Evolutionary conservation across 306 rosid genomes (phyloP).

Genomic region (Cicer chorassanicum): DNA sequence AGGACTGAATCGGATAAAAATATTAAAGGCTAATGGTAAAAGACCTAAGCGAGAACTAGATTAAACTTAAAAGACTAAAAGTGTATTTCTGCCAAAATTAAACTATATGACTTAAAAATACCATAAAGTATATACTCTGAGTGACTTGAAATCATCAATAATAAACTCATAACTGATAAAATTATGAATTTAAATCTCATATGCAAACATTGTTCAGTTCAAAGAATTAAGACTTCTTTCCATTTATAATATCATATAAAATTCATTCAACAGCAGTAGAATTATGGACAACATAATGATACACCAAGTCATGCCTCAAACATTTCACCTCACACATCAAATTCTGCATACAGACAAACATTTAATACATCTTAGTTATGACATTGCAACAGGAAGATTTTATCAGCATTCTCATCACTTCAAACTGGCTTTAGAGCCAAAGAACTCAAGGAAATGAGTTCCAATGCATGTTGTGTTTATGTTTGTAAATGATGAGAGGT

Average conservation of each 20-base stretch:
- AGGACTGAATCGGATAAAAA: too few relatives aligned
- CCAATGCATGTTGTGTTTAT: conserved; percentile 70
- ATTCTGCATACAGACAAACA: not conserved
- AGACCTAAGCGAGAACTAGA: too few relatives aligned
- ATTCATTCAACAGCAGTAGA: conserved; percentile 22
- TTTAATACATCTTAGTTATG: conserved; percentile 35
- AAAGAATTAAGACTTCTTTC: not conserved
- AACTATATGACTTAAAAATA: too few relatives aligned
- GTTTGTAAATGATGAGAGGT: conserved; percentile 61
- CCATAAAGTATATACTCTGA: too few relatives aligned
- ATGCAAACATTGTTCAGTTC: not conserved
- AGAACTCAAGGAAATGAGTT: conserved; percentile 64
- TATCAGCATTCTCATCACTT: conserved; percentile 71
- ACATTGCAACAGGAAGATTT: conserved; percentile 58
- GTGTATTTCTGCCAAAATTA: too few relatives aligned
- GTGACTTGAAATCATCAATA: too few relatives aligned
- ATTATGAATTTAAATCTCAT: too few relatives aligned
- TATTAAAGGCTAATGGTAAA: too few relatives aligned
- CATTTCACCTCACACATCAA: not conserved
- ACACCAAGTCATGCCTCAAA: not conserved
- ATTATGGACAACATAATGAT: not conserved
- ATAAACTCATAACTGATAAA: too few relatives aligned
- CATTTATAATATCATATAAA: conserved; percentile 28
- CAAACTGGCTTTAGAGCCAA: conserved; percentile 72
- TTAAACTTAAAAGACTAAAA: too few relatives aligned